Base-by-base conservation (phyloP, 2,329 filamentous ascomycete species). In the Raffaelea arxii region DNA sequence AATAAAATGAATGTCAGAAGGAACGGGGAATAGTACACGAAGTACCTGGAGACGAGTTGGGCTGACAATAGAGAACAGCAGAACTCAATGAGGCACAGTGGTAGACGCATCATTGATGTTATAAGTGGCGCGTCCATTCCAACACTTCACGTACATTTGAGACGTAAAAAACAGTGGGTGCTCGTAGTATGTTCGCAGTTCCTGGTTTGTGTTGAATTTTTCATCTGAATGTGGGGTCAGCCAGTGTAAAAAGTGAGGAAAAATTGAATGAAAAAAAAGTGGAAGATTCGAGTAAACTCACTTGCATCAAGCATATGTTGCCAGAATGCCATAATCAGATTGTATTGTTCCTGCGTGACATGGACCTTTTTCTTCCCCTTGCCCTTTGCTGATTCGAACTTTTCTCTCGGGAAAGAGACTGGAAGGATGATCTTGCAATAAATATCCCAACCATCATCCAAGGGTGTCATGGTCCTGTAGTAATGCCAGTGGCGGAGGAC, bases 401-500 rank as follows among this genome's bases (percentile, higher is more conserved):
- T 48, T 3, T 25, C 14, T 12, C 46, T 38, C 2, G 50, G 46
- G 10, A n/a, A 23, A 3, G 23, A 22, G 10, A 18, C 37, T 1
- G 44, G 49, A 14, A 49, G 39, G 19, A 53, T 41, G 2, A 52
- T 47, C 22, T 51, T 43, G 40, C 53, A 54, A 6, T 53, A 50
- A 21, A 62, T 59, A 5, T 50, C 51, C 18, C 49, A 50, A 6
- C 56, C 57, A 0, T 62, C 63, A 25, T 60, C 49, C 27, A 55
- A 50, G 9, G 71, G 52, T 16, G 52, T 49, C 48, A 51, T 53
- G 25, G 62, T 63, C 47, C 67, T 69, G 56, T 67, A 75, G 52
- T 75, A 75, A 42, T 72, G 69, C 73, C 73, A 76, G 45, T 73
- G 62, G 11, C 60, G 58, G 2, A 76, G 65, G 24, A 75, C 58